Evolutionary conservation across 768 basidiomycete genomes (phyloP).

Genomic region (Mycena polygramma): DNA sequence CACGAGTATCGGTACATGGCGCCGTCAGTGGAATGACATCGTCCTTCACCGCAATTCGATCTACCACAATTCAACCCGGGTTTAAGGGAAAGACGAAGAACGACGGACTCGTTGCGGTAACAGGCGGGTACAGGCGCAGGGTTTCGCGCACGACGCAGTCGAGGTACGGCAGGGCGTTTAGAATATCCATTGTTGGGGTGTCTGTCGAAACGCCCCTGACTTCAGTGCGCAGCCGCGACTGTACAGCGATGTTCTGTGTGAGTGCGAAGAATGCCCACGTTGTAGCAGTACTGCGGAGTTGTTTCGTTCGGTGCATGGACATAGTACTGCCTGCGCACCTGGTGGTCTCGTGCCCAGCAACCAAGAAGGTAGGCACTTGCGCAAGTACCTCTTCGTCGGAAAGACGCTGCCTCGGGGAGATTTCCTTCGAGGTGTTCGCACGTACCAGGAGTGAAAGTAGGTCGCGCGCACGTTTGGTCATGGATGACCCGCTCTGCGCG

Average conservation of each 20-base stretch:
- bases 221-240: constrained; percentile 71
- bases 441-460: constrained; percentile 70
- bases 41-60: constrained; percentile 47
- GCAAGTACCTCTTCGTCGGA: constrained; percentile 72
- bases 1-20: constrained; percentile 49
- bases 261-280: constrained; percentile 74
- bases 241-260: constrained; percentile 59
- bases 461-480: constrained; percentile 54
- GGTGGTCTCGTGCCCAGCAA: constrained; percentile 71
- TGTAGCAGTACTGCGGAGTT: constrained; percentile 54
- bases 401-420: constrained; percentile 65
- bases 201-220: constrained; percentile 64
- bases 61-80: background rate
- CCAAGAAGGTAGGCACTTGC: constrained; percentile 71
- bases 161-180: constrained; percentile 75
- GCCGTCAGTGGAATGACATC: constrained; percentile 50
- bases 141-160: constrained; percentile 51
- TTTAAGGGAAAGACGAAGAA: background rate
- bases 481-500: constrained; percentile 44
- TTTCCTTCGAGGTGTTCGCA: constrained; percentile 74
- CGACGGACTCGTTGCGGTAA: background rate
- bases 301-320: background rate
- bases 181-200: constrained; percentile 75
- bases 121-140: constrained; percentile 16
- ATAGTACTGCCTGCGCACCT: background rate